A percentile compares a stretch with the other conserved stretches of the same genome.
Conservation (phyloP, 495 filamentous ascomycete genomes). For the Neurospora sp. region DNA sequence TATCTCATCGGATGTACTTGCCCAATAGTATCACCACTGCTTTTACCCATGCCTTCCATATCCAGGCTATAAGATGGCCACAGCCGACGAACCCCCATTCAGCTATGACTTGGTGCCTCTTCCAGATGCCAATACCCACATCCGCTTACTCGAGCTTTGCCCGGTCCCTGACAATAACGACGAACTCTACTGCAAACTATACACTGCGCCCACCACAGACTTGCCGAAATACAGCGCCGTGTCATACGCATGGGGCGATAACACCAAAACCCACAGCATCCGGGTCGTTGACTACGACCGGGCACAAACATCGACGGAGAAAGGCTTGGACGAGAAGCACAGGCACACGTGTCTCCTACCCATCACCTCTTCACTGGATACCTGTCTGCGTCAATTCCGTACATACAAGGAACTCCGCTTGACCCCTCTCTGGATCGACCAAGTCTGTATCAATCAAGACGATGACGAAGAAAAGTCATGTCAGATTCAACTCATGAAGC, state of each 20-base stretch:
- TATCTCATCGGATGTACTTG: background rate
- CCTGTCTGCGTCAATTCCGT: background rate
- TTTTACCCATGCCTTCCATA: background rate
- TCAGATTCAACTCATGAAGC: slow-evolving; percentile 18
- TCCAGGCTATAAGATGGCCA: background rate
- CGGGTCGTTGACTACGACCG: background rate
- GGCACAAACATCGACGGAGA: background rate
- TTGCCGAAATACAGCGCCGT: background rate
- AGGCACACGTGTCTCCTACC: background rate
- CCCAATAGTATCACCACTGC: background rate
- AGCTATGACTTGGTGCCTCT: background rate
- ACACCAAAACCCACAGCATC: background rate
- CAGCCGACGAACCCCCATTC: background rate
- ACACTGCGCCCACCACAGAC: background rate
- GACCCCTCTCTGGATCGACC: slow-evolving; percentile 15
- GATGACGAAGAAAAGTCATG: slow-evolving; percentile 14
- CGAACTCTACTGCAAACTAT: background rate
- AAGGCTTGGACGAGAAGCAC: background rate
- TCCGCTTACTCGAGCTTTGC: background rate
- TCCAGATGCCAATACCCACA: background rate
- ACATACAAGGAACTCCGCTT: background rate
- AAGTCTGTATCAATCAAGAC: slow-evolving; percentile 18
- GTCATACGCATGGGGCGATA: background rate
- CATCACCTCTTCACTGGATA: background rate
- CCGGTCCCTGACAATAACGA: background rate